Percentiles rank a stretch among this genome's conserved stretches.
These are phyloP conservation scores for Sporothrix pseudoabietina DNA, from an alignment of 2,329 filamentous ascomycete species.

Conservation along the genomic window DNA sequence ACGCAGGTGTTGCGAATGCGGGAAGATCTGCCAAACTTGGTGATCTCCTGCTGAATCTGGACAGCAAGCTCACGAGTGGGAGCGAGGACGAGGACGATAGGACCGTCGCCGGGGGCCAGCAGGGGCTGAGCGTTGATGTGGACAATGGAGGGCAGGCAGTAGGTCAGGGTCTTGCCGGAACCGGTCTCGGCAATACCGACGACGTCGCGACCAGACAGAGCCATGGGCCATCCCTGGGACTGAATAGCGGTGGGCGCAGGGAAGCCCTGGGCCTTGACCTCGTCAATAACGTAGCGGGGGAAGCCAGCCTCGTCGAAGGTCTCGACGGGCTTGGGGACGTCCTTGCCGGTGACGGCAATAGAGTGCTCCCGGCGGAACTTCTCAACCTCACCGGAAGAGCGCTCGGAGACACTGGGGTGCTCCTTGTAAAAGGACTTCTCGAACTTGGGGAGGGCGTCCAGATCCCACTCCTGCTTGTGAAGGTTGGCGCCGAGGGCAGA, in stretches of 20 bases:
- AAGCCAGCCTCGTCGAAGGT: slow-evolving; percentile 98
- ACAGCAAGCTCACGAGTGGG: slow-evolving; percentile 97
- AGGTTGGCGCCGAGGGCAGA: slow-evolving; percentile 83
- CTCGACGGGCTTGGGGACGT: slow-evolving; percentile 91
- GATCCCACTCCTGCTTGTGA: slow-evolving; percentile 86
- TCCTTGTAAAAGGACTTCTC: slow-evolving; percentile 99
- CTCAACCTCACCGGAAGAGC: slow-evolving; percentile 77
- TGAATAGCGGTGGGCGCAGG: slow-evolving; percentile 92
- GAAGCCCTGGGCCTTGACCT: slow-evolving; percentile 98
- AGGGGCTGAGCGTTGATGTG: slow-evolving; percentile 99
- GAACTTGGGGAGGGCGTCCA: slow-evolving; percentile 83
- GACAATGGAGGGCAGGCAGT: slow-evolving; percentile 96
- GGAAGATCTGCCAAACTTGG: slow-evolving; percentile 97
- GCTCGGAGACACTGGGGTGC: slow-evolving; percentile 72
- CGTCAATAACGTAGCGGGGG: slow-evolving; percentile 94
- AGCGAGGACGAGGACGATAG: slow-evolving; percentile 93
- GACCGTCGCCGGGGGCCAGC: slow-evolving; percentile 89
- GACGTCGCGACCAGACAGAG: slow-evolving; percentile 94
- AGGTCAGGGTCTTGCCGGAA: slow-evolving; percentile 98
- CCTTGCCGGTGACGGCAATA: slow-evolving; percentile 76
- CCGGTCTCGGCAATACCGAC: slow-evolving; percentile 99
- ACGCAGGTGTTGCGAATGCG: slow-evolving; percentile 98
- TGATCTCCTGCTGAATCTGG: slow-evolving; percentile 98
- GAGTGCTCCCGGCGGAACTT: slow-evolving; percentile 83
- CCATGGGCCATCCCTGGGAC: slow-evolving; percentile 99